Percentiles rank a stretch among this genome's conserved stretches.
phyloP scores from a whole-genome alignment of 2,329 filamentous ascomycete species.

The Falciphora oryzae region DNA sequence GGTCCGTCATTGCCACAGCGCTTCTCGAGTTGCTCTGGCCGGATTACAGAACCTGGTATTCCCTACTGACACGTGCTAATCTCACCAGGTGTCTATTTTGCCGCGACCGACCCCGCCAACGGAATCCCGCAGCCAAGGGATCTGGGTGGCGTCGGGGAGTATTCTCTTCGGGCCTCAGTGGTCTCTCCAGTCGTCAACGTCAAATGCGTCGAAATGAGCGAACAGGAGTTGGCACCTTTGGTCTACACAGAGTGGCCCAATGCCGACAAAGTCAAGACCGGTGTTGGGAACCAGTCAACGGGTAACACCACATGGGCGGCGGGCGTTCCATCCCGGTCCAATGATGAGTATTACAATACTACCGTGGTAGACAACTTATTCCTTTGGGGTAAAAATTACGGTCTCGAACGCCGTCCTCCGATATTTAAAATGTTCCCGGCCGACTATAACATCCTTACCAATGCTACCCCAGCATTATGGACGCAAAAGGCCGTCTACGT shows the following conservation, averaged over 20 bases:
- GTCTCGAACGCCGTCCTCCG: conserved; percentile 37
- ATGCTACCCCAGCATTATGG: conserved; percentile 35
- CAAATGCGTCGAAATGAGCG: conserved; percentile 61
- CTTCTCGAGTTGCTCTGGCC: background rate
- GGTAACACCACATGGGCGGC: conserved; percentile 31
- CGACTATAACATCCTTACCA: conserved; percentile 61
- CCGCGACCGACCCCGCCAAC: conserved; percentile 56
- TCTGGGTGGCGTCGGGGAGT: conserved; percentile 60
- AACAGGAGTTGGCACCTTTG: conserved; percentile 54
- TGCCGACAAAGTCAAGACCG: conserved; percentile 27
- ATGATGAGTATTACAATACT: conserved; percentile 41
- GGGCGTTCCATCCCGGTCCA: conserved; percentile 29
- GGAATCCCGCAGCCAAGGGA: conserved; percentile 64
- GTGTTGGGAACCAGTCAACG: conserved; percentile 26
- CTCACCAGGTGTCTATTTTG: conserved; percentile 49
- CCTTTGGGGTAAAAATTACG: conserved; percentile 51
- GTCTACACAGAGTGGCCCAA: conserved; percentile 58
- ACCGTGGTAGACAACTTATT: conserved; percentile 67
- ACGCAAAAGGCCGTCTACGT: conserved; percentile 56
- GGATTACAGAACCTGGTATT: background rate
- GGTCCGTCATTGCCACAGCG: conserved; percentile 22
- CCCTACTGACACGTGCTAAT: background rate
- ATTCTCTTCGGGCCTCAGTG: conserved; percentile 61
- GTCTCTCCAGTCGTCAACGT: conserved; percentile 67
- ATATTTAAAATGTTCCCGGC: conserved; percentile 49